Conservation (phyloP, 148 eudicot genomes). For the Amaranthus cruentus region DNA sequence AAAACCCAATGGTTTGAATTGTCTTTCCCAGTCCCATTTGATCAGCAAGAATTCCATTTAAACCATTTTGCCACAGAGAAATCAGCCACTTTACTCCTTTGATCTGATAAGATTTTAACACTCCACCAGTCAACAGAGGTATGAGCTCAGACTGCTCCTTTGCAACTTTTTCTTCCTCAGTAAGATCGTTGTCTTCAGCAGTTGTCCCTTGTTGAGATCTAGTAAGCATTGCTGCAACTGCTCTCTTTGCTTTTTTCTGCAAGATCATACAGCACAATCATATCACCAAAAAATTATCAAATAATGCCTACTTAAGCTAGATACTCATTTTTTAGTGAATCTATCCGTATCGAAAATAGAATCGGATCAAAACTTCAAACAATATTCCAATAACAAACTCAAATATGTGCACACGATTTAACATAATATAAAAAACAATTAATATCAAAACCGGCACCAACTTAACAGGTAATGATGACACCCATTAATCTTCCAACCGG, state of each 20-base stretch:
- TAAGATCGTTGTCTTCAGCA: slow-evolving; percentile 57
- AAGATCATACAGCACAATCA: slow-evolving; percentile 1
- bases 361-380: not conserved
- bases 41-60: slow-evolving; percentile 97
- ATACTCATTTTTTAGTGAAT: not conserved
- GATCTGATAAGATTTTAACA: slow-evolving; percentile 77
- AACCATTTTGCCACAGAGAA: slow-evolving; percentile 93
- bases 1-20: slow-evolving; percentile 88
- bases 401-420: not conserved
- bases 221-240: slow-evolving; percentile 93
- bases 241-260: slow-evolving; percentile 88
- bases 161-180: slow-evolving; percentile 58
- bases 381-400: not conserved
- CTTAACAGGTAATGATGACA: too few relatives aligned
- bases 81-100: slow-evolving; percentile 98
- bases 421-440: too few relatives aligned
- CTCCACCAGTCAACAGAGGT: slow-evolving; percentile 88
- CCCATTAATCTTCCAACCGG: not conserved
- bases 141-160: slow-evolving; percentile 88
- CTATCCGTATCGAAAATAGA: not conserved
- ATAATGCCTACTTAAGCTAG: not conserved
- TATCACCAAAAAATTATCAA: slow-evolving; percentile 1
- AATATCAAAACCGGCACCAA: not conserved
- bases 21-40: slow-evolving; percentile 99
- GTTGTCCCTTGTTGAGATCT: slow-evolving; percentile 63